Evolutionary conservation across 805 yeast species (phyloP).

Genomic region (Grigorovia humatica): DNA sequence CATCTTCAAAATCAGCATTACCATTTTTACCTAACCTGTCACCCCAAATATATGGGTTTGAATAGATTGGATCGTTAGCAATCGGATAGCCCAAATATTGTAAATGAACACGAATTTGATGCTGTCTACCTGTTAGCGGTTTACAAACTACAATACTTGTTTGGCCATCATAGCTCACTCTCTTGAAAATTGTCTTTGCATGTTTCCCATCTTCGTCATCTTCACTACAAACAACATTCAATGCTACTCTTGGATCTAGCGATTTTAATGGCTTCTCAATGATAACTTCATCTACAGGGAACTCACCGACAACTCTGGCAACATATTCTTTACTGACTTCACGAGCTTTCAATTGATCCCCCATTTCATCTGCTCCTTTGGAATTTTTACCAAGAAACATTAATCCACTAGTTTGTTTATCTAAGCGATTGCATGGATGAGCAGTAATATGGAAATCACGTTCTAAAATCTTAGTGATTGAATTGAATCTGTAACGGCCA

Average conservation of each 20-base stretch:
- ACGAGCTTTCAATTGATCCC: conserved; percentile 60
- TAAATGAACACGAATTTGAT: conserved; percentile 87
- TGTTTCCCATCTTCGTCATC: conserved; percentile 37
- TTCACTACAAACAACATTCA: conserved; percentile 40
- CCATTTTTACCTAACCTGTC: conserved; percentile 51
- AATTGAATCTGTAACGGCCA: conserved; percentile 65
- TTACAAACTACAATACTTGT: conserved; percentile 61
- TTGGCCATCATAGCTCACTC: conserved; percentile 55
- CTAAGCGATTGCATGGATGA: conserved; percentile 83
- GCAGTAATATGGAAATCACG: conserved; percentile 55
- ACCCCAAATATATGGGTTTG: conserved; percentile 81
- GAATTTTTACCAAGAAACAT: conserved; percentile 83
- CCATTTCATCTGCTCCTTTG: conserved; percentile 65
- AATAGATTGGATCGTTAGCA: conserved; percentile 83
- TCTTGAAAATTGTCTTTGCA: conserved; percentile 62
- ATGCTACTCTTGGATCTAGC: conserved; percentile 59
- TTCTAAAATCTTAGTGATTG: conserved; percentile 67
- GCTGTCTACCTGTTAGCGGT: conserved; percentile 90
- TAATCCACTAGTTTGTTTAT: conserved; percentile 80
- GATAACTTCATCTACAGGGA: conserved; percentile 46
- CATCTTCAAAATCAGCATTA: conserved; percentile 37
- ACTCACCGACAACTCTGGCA: conserved; percentile 79
- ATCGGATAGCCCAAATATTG: conserved; percentile 83
- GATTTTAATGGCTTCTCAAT: conserved; percentile 65
- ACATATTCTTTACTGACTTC: conserved; percentile 74